Evolutionary conservation across 2,329 filamentous ascomycete species (phyloP).

Genomic region (Pseudogymnoascus sp.): DNA sequence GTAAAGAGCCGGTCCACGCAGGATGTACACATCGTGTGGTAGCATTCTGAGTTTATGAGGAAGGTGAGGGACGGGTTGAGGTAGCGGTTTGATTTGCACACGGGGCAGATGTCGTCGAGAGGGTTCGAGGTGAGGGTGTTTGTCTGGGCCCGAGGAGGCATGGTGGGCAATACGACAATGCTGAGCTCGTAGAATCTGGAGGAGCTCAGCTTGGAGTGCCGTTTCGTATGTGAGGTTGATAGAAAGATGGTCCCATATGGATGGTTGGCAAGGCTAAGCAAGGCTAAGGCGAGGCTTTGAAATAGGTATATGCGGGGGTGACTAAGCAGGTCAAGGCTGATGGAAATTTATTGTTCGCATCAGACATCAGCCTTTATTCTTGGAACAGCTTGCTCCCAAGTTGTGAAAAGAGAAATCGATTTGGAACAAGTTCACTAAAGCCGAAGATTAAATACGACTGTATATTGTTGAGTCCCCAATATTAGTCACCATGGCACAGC

Average conservation of each 20-base stretch:
- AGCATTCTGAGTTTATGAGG: conserved; percentile 96
- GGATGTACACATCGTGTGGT: conserved; percentile 96
- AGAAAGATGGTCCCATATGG: neutral
- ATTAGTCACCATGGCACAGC: conserved; percentile 19
- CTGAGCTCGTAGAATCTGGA: neutral
- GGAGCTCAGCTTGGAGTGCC: neutral
- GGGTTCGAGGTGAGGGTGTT: conserved; percentile 1
- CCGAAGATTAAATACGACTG: neutral
- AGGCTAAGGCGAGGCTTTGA: conserved; percentile 9
- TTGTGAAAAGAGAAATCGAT: neutral
- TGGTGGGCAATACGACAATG: neutral
- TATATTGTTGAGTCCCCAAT: neutral
- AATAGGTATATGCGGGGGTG: conserved; percentile 10
- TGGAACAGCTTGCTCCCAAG: neutral
- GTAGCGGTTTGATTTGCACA: conserved; percentile 95
- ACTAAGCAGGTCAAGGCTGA: conserved; percentile 10
- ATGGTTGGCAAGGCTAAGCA: neutral
- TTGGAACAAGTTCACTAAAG: neutral
- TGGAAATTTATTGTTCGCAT: conserved; percentile 5
- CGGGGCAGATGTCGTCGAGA: conserved; percentile 72
- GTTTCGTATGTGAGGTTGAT: neutral
- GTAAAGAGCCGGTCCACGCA: conserved; percentile 94
- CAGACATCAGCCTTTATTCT: neutral
- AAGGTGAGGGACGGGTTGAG: conserved; percentile 91
- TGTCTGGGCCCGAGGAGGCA: neutral